phyloP scores from a whole-genome alignment of 2,329 filamentous ascomycete species.

The Pestalotiopsis sp. region DNA sequence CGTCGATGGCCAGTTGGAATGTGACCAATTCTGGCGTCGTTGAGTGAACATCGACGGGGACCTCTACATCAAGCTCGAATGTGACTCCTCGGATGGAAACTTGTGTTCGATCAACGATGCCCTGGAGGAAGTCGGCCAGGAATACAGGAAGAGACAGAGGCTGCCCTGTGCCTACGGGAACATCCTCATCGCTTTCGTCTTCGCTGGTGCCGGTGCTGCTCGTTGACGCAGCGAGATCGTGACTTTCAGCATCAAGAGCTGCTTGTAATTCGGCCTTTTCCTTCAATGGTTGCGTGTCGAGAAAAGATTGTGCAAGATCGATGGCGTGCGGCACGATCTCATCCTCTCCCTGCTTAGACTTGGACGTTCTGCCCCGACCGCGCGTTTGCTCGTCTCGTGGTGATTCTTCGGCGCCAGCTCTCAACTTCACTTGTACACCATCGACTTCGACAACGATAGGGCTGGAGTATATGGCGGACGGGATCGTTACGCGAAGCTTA shows the following conservation, averaged over 20 bases:
- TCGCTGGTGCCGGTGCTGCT: slow-evolving; percentile 54
- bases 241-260: slow-evolving; percentile 64
- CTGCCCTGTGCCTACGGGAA: slow-evolving; percentile 69
- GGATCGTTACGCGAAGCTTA: slow-evolving; percentile 78
- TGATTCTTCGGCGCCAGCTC: slow-evolving; percentile 48
- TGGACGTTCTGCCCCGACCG: slow-evolving; percentile 27
- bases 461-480: slow-evolving; percentile 84
- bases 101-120: slow-evolving; percentile 72
- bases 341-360: slow-evolving; percentile 29
- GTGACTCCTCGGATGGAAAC: slow-evolving; percentile 67
- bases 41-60: slow-evolving; percentile 52
- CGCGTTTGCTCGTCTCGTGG: slow-evolving; percentile 30
- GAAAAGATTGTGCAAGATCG: slow-evolving; percentile 77
- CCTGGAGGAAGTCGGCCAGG: slow-evolving; percentile 72
- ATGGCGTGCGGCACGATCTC: slow-evolving; percentile 67
- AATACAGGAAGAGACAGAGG: slow-evolving; percentile 70
- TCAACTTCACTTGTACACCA: slow-evolving; percentile 73
- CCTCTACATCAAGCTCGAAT: slow-evolving; percentile 66
- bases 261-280: slow-evolving; percentile 72
- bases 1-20: slow-evolving; percentile 66
- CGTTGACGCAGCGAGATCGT: slow-evolving; percentile 64
- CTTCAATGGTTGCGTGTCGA: slow-evolving; percentile 68
- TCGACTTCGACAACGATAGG: slow-evolving; percentile 82
- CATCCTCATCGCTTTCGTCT: slow-evolving; percentile 64
- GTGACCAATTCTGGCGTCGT: slow-evolving; percentile 58